These are phyloP conservation scores for Kwoniella sp. DNA, from an alignment of 768 basidiomycete genomes.

Conservation along the genomic window DNA sequence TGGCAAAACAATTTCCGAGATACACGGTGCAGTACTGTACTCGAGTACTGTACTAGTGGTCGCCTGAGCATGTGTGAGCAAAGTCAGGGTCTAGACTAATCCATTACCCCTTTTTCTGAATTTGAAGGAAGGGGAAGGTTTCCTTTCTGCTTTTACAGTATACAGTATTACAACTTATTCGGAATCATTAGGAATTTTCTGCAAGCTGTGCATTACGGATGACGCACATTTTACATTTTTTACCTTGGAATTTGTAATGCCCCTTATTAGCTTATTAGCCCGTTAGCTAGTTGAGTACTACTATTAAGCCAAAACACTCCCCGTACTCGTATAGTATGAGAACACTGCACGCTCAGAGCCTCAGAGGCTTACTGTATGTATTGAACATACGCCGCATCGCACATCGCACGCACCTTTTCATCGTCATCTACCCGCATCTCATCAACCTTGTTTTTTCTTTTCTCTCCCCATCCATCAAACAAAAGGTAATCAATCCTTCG, in stretches of 20 bases:
- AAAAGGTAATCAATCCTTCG: conserved; percentile 10
- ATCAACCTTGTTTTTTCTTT: not conserved
- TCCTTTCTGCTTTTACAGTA: no score
- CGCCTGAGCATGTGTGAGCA: no score
- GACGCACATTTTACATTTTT: not conserved
- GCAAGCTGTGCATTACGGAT: not conserved
- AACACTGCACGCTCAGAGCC: no score
- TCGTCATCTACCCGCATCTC: not conserved
- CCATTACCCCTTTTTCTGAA: no score
- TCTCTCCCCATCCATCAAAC: conserved; percentile 11
- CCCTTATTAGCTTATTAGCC: no score
- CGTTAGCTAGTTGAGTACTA: no score
- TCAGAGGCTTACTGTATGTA: no score
- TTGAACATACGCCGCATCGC: not conserved
- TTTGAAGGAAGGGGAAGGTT: no score
- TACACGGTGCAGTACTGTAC: not conserved
- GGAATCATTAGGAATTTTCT: not conserved
- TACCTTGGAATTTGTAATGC: not conserved
- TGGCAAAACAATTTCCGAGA: not conserved
- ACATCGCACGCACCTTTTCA: not conserved
- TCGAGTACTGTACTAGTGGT: not conserved
- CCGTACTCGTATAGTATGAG: no score
- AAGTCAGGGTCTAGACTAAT: not conserved
- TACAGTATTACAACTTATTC: no score
- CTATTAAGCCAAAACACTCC: not conserved